Evolutionary conservation across 106 monocot genomes (phyloP).

Genomic region (Dendrobium catenatum): DNA sequence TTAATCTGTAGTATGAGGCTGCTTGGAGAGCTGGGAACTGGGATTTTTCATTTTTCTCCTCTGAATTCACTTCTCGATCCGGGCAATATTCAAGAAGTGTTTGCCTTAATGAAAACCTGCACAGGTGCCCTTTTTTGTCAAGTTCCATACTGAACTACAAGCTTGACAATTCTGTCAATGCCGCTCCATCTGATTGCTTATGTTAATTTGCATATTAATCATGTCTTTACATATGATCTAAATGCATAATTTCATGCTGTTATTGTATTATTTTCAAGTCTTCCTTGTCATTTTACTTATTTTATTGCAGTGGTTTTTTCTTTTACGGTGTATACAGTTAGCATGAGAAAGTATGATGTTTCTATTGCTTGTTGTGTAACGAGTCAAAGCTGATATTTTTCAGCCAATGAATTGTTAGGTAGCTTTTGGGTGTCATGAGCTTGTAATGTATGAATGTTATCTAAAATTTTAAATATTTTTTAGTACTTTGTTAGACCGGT

Average conservation of each 20-base stretch:
- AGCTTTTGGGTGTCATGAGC: background rate
- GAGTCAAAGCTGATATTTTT: background rate
- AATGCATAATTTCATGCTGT: background rate
- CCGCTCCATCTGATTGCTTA: background rate
- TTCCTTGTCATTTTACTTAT: background rate
- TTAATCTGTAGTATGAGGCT: slow-evolving; percentile 75
- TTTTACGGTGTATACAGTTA: background rate
- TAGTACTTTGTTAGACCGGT: too few species aligned
- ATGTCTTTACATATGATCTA: too few species aligned
- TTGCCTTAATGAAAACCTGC: slow-evolving; percentile 73
- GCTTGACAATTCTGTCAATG: background rate
- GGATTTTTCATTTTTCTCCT: slow-evolving; percentile 69
- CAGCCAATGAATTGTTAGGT: background rate
- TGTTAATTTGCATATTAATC: background rate
- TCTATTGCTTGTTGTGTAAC: background rate
- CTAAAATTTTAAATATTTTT: too few species aligned
- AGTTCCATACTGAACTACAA: background rate
- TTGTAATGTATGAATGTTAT: background rate
- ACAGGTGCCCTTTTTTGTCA: slow-evolving; percentile 47
- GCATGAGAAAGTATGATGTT: background rate
- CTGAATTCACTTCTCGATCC: slow-evolving; percentile 18
- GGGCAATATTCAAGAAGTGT: slow-evolving; percentile 9
- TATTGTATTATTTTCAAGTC: background rate
- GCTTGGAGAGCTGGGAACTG: slow-evolving; percentile 97
- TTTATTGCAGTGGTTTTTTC: background rate